Base-by-base conservation (phyloP, 1,284 basidiomycete species). In the Cutaneotrichosporon mucoides region DNA sequence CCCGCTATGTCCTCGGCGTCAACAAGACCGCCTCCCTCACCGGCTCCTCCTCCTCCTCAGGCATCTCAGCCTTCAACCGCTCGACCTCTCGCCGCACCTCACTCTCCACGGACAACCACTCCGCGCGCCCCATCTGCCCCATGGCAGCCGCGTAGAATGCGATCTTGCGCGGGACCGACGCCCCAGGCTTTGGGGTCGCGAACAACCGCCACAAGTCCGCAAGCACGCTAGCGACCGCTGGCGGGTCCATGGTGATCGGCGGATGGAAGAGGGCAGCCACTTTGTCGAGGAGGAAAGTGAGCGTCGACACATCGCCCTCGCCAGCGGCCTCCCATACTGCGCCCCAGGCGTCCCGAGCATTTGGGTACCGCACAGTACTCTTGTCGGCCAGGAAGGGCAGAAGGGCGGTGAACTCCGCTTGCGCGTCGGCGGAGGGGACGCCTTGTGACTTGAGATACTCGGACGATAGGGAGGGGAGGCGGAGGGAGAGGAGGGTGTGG, bases 81-180 rank as follows among this genome's bases (percentile, higher is more conserved):
- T 64, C 57, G 2, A 67, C 53, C 49, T 73, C 71, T 12, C 53
- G 57, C 48, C 47, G 47, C 8, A 73, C 61, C 43, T 73, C 71
- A 5, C 38, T 47, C 51, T 72, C 65, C 41, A 76, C 35, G 1
- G 38, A 34, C 8, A 74, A 55, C 76, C 76, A 78, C 7, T 72
- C 66, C 9, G 44, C 45, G 10, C 76, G 46, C 2, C 38, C 51
- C 4, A 76, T 34, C 40, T 66, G 52, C 9, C 43, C 15, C 37
- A 76, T 52, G 0, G 73, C 69, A 4, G 64, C 69, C 24, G 68
- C 43, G 54, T 76, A 77, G 60, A 78, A 78, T 5, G 64, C 67
- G 4, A 77, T 49, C 58, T 78, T 78, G 36, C 65, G 66, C 7
- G 62, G 58, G 0, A 64, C 65, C 4, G 66, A 61, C 7, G 47